A percentile compares a stretch with the other conserved stretches of the same genome.
Evolutionary conservation across 83 land plant species (phyloP).

Genomic region (Thuja plicata): DNA sequence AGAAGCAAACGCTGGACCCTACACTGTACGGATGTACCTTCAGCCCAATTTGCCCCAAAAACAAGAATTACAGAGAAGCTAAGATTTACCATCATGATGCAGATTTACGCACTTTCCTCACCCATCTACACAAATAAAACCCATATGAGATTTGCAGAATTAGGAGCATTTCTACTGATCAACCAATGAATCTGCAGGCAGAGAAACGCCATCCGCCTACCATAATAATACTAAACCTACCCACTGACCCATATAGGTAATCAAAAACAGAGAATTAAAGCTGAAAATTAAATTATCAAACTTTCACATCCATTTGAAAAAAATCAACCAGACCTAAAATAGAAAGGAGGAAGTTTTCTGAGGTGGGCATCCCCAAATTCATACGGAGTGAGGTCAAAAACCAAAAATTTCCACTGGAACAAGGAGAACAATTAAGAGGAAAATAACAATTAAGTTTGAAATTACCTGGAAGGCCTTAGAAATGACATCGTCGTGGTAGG

Average conservation of each 20-base stretch:
- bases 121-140: background rate
- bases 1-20: background rate
- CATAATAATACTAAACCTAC: background rate
- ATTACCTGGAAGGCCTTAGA: constrained; percentile 74
- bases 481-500: constrained; percentile 67
- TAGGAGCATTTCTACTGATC: background rate
- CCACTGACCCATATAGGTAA: background rate
- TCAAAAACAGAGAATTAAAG: background rate
- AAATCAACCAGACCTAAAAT: background rate
- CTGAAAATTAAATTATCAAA: background rate
- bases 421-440: background rate
- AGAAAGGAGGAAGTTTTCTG: background rate
- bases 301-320: background rate
- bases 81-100: background rate
- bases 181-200: background rate
- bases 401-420: background rate
- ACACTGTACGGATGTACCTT: background rate
- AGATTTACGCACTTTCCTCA: no score
- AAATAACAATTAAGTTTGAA: background rate
- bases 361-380: background rate
- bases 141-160: background rate
- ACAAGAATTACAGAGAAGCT: background rate
- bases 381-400: background rate
- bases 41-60: background rate
- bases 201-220: background rate